Evolutionary conservation across 257 asterid species (phyloP), one percentile per base, ranked within the genome.

Genomic region (Penstemon newberryi): DNA sequence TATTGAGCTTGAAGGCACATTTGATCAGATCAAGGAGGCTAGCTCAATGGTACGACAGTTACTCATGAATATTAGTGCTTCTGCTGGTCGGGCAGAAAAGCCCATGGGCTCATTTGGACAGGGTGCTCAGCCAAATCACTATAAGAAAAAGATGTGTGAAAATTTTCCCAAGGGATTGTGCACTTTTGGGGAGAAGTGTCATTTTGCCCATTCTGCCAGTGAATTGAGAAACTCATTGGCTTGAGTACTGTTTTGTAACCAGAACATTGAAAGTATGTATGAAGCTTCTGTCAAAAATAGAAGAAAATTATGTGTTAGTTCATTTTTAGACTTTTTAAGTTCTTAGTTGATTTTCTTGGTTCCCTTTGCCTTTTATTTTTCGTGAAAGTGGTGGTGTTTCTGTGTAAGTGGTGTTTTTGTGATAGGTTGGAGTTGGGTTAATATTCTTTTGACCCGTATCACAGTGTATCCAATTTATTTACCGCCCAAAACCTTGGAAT

Each of bases 1-100:
- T 58, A 85, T 85, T 12, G 88, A 80, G 82, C 86, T 85, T n/a
- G 88, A 85, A 65, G 91, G 86, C 5, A 75, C 82, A 3, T 85
- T 85, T 10, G 88, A 85, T 69, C 90, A 82, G 82, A 85, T 85
- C 56, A 73, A 82, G 70, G 80, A 80, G 60, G 90, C 90, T 11
- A 80, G 83, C 58, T 44, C 69, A 0, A 78, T 80, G 87, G 87
- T 82, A 7, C 81, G 79, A 3, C 82, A 82, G 13, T 77, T 85
- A 13, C 75, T 85, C 11, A 40, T 53, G 70, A 76, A 70, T 37
- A 61, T 78, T 25, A 65, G 69, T 58, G 50, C 77, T 6, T 40
- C 83, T 0, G 43, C 60, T 0, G 69, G 75, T 3, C 71, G 70
- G 5, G 55, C 41, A 9, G 84, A 68, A 63, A 74, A 66, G 59